Percentiles rank a stretch among this genome's conserved stretches.
These are phyloP conservation scores for Cryptococcus sp. DNA, from an alignment of 1,284 basidiomycete genomes.

Conservation along the genomic window DNA sequence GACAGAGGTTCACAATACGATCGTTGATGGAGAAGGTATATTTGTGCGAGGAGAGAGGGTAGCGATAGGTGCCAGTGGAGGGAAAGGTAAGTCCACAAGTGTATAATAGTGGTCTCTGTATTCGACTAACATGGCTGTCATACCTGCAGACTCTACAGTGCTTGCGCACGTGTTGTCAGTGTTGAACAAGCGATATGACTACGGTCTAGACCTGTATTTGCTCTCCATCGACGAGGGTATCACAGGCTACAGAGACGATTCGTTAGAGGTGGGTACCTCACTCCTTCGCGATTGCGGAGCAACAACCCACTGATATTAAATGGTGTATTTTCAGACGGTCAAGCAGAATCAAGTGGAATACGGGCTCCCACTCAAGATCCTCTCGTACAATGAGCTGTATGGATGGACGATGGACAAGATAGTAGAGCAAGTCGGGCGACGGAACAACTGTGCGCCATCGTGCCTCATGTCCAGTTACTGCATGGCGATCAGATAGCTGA, in stretches of 20 bases:
- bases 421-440: constrained; percentile 89
- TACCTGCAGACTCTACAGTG: constrained; percentile 84
- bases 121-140: constrained; percentile 5
- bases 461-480: constrained; percentile 12
- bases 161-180: constrained; percentile 96
- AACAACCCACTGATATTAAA: constrained; percentile 8
- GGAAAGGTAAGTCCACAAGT: constrained; percentile 73
- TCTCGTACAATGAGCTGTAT: constrained; percentile 94
- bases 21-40: constrained; percentile 66
- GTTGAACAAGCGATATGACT: constrained; percentile 89
- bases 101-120: background rate
- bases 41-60: constrained; percentile 92
- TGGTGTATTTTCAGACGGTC: constrained; percentile 68
- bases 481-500: background rate
- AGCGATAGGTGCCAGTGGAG: constrained; percentile 96
- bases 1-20: constrained; percentile 97
- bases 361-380: constrained; percentile 89
- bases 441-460: constrained; percentile 77
- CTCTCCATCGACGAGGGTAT: constrained; percentile 99
- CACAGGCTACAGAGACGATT: constrained; percentile 96
- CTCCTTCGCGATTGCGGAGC: background rate
- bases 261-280: constrained; percentile 72
- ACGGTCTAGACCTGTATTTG: constrained; percentile 87
- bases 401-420: constrained; percentile 99
- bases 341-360: constrained; percentile 97